A percentile compares a stretch with the other conserved stretches of the same genome.
These are phyloP conservation scores for Wickerhamiella vanderwaltii DNA, from an alignment of 805 yeast species.

Conservation along the genomic window DNA sequence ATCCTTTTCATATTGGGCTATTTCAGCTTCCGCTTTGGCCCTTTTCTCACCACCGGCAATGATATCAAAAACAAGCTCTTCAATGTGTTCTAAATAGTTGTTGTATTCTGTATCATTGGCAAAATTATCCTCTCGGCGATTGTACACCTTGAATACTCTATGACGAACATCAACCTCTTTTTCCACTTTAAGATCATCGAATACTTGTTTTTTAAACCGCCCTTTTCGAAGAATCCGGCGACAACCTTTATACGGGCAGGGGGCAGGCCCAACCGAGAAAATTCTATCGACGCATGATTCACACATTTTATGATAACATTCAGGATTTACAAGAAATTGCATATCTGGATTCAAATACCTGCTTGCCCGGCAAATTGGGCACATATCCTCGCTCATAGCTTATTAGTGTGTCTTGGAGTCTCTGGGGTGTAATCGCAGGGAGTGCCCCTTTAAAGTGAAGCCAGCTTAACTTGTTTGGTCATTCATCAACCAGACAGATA, in stretches of 20 bases:
- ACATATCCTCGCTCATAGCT: constrained; percentile 51
- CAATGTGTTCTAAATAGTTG: constrained; percentile 71
- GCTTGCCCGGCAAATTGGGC: constrained; percentile 96
- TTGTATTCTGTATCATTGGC: constrained; percentile 48
- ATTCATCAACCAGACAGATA: no score
- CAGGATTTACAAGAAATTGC: constrained; percentile 86
- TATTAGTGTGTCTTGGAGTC: no score
- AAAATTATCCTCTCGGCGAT: constrained; percentile 70
- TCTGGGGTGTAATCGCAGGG: no score
- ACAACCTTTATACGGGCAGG: constrained; percentile 90
- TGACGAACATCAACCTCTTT: constrained; percentile 84
- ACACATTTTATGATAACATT: constrained; percentile 96
- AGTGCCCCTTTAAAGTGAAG: no score
- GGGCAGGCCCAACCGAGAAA: constrained; percentile 88
- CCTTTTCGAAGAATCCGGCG: constrained; percentile 77
- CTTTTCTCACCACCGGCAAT: constrained; percentile 62
- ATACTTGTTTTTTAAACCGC: constrained; percentile 81
- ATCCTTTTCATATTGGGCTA: constrained; percentile 51
- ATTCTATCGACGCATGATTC: constrained; percentile 92
- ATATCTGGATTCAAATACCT: constrained; percentile 86
- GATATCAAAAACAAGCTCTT: constrained; percentile 65
- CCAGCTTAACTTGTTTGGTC: no score
- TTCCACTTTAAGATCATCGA: constrained; percentile 83
- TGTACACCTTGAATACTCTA: constrained; percentile 63
- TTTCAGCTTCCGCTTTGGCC: constrained; percentile 39